These are phyloP conservation scores for Austroboletus rostrupii DNA, from an alignment of 1,284 basidiomycete species.

Conservation along the genomic window DNA sequence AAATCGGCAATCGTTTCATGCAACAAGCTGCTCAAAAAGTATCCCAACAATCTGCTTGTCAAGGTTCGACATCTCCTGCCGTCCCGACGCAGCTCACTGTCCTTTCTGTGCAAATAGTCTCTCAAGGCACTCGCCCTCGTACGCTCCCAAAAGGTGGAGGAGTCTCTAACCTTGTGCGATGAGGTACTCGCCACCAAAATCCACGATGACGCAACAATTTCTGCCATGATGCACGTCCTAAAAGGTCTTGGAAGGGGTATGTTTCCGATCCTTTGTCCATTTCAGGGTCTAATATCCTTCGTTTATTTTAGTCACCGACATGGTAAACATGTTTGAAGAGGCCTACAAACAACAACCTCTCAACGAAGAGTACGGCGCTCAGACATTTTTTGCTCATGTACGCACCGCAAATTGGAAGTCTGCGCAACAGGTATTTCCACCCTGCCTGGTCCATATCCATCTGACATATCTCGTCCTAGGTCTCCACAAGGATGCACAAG, in stretches of 20 bases:
- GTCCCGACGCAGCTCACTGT: background rate
- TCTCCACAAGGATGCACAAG: conserved; percentile 74
- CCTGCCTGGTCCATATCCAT: background rate
- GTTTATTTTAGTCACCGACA: conserved; percentile 57
- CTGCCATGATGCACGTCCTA: conserved; percentile 78
- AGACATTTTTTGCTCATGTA: conserved; percentile 80
- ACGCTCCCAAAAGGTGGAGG: conserved; percentile 77
- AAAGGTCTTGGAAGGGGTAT: conserved; percentile 70
- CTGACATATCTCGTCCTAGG: conserved; percentile 34
- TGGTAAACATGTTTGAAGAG: conserved; percentile 76
- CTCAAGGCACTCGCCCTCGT: conserved; percentile 82
- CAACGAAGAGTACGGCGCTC: conserved; percentile 77
- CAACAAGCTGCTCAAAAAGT: conserved; percentile 81
- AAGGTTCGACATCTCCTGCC: conserved; percentile 46
- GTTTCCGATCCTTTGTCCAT: conserved; percentile 25
- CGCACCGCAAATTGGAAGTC: conserved; percentile 76
- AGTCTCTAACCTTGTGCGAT: conserved; percentile 73
- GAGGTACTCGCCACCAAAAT: conserved; percentile 70
- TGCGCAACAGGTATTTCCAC: conserved; percentile 60
- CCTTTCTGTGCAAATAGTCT: conserved; percentile 38
- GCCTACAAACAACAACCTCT: conserved; percentile 72
- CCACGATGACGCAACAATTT: conserved; percentile 66
- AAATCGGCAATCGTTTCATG: conserved; percentile 80
- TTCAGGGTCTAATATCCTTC: conserved; percentile 3
- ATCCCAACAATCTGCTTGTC: conserved; percentile 66